phyloP scores from a whole-genome alignment of 108 stramenopile genomes.

The Skeletonema marinoi region DNA sequence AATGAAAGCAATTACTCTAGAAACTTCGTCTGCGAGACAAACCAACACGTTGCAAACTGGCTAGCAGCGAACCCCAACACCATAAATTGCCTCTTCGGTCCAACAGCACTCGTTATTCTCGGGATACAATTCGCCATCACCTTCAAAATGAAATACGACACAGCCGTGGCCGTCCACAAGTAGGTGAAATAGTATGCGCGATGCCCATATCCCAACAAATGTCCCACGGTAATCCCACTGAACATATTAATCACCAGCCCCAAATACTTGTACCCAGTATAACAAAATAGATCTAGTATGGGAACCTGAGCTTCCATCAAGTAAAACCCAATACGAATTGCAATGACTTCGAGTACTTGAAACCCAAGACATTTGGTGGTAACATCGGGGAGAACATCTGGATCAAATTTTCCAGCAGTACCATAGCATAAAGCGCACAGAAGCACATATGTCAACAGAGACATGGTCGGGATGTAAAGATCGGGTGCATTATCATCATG shows the following conservation, averaged over 20 bases:
- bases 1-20: constrained; percentile 40
- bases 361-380: constrained; percentile 86
- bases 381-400: constrained; percentile 91
- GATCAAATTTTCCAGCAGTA: constrained; percentile 85
- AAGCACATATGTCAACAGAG: constrained; percentile 93
- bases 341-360: constrained; percentile 89
- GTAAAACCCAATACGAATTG: constrained; percentile 91
- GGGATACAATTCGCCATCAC: constrained; percentile 90
- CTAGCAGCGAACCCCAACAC: constrained; percentile 86
- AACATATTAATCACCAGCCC: constrained; percentile 85
- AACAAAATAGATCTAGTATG: constrained; percentile 75
- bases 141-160: constrained; percentile 85
- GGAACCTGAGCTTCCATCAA: constrained; percentile 76
- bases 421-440: constrained; percentile 93
- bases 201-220: constrained; percentile 66
- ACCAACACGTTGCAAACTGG: constrained; percentile 90
- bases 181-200: constrained; percentile 82
- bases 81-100: constrained; percentile 86
- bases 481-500: constrained; percentile 96
- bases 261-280: constrained; percentile 92
- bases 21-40: constrained; percentile 88
- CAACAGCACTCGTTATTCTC: constrained; percentile 55
- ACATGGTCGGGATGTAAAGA: constrained; percentile 96
- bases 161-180: constrained; percentile 81
- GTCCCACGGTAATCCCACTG: constrained; percentile 62